phyloP scores from a whole-genome alignment of 2,329 filamentous ascomycete species.

The Anisogramma anomala region DNA sequence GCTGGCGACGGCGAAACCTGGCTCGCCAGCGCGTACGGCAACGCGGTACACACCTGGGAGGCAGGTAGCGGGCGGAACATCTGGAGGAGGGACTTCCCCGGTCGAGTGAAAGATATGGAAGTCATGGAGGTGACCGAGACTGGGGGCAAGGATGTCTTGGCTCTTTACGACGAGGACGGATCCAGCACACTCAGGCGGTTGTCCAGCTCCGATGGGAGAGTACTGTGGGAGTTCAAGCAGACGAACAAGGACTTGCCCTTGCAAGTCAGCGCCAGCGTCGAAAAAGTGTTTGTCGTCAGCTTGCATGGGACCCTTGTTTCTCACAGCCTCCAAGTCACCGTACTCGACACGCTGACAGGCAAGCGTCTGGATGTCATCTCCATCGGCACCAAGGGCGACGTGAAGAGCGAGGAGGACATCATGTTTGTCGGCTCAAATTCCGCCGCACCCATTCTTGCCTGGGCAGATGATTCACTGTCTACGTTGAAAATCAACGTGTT shows the following conservation, averaged over 20 bases:
- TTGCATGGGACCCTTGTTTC: conserved; percentile 59
- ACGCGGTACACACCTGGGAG: conserved; percentile 68
- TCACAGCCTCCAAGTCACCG: conserved; percentile 64
- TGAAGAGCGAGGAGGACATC: conserved; percentile 52
- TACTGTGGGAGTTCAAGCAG: conserved; percentile 70
- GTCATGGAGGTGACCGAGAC: conserved; percentile 59
- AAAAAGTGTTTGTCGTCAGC: conserved; percentile 65
- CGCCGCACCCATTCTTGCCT: conserved; percentile 61
- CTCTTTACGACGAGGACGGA: conserved; percentile 50
- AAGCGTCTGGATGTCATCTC: conserved; percentile 59
- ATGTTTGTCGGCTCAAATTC: conserved; percentile 67
- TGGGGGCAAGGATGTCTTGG: conserved; percentile 57
- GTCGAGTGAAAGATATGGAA: conserved; percentile 57
- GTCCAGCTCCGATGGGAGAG: conserved; percentile 57
- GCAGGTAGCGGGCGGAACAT: conserved; percentile 66
- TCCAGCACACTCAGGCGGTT: conserved; percentile 56
- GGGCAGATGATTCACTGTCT: conserved; percentile 52
- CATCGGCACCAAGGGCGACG: conserved; percentile 63
- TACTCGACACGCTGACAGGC: conserved; percentile 62
- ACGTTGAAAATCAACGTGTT: conserved; percentile 63
- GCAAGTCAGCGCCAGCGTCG: conserved; percentile 58
- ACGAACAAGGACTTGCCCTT: conserved; percentile 58
- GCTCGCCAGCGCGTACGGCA: conserved; percentile 61
- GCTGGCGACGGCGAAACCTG: conserved; percentile 71
- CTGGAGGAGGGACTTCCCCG: conserved; percentile 58